A percentile compares a stretch with the other conserved stretches of the same genome.
phyloP scores from a whole-genome alignment of 2,329 filamentous ascomycete genomes.

The Penicillium corylophilum region DNA sequence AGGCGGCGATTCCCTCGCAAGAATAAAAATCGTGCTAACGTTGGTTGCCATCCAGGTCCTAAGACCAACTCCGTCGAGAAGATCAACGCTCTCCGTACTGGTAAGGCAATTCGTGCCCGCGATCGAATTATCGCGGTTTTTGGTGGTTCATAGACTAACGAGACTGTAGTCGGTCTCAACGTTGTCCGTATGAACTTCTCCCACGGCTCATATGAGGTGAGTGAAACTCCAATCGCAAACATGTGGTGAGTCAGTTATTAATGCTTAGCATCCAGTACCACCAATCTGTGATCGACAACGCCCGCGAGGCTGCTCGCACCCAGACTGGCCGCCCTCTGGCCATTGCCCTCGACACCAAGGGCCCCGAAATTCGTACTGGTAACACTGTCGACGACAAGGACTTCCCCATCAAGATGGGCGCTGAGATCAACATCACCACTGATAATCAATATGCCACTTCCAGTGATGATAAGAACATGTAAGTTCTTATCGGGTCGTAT shows the following conservation, averaged over 20 bases:
- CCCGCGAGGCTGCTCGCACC: constrained; percentile 76
- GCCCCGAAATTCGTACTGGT: constrained; percentile 83
- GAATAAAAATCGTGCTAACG: constrained; percentile 21
- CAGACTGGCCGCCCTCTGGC: constrained; percentile 83
- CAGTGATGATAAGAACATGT: constrained; percentile 93
- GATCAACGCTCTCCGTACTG: constrained; percentile 86
- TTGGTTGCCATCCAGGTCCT: constrained; percentile 57
- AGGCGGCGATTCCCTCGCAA: not conserved
- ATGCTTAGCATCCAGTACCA: constrained; percentile 64
- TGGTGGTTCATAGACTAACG: constrained; percentile 19
- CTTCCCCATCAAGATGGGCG: constrained; percentile 77
- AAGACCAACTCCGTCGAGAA: constrained; percentile 98
- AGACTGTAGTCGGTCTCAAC: constrained; percentile 74
- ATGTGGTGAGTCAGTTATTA: constrained; percentile 4
- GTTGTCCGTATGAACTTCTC: constrained; percentile 99
- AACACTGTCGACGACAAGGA: constrained; percentile 70
- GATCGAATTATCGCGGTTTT: not conserved
- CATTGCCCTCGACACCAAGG: constrained; percentile 86
- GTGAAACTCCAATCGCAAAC: constrained; percentile 5
- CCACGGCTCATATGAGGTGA: constrained; percentile 78
- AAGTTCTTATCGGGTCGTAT: constrained; percentile 34
- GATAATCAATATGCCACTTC: constrained; percentile 85
- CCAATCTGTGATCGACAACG: constrained; percentile 96
- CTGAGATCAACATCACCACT: constrained; percentile 92
- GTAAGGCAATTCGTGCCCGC: constrained; percentile 34